phyloP scores from a whole-genome alignment of 768 basidiomycete genomes.

The Termitomyces bulborhizus region DNA sequence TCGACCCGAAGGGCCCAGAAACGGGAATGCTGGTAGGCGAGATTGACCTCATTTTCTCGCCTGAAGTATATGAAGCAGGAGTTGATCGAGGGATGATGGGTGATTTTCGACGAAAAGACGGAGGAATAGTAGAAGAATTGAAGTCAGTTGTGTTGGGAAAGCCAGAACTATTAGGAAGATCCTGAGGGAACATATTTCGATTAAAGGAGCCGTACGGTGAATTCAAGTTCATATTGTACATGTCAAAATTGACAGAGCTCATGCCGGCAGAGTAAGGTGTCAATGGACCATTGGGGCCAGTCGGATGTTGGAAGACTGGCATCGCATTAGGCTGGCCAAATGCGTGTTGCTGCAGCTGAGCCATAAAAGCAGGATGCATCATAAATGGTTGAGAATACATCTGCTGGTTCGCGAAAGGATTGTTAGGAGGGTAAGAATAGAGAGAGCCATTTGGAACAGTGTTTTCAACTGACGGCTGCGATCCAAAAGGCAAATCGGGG shows the following conservation, averaged over 20 bases:
- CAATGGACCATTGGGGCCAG: not conserved
- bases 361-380: slow-evolving; percentile 2
- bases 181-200: slow-evolving; percentile 4
- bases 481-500: not conserved
- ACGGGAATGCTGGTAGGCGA: slow-evolving; percentile 5
- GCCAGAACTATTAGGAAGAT: not conserved
- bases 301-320: slow-evolving; percentile 1
- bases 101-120: slow-evolving; percentile 13
- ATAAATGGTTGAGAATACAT: slow-evolving; percentile 6
- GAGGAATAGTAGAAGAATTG: slow-evolving; percentile 9
- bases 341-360: slow-evolving; percentile 4
- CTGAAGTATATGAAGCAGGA: slow-evolving; percentile 3
- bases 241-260: not conserved
- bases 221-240: slow-evolving; percentile 1
- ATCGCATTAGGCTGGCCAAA: not conserved
- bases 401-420: not conserved
- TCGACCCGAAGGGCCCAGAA: not conserved
- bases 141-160: not conserved
- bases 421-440: not conserved
- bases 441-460: not conserved
- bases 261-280: not conserved
- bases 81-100: slow-evolving; percentile 7
- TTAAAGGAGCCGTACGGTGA: not conserved
- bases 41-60: slow-evolving; percentile 6
- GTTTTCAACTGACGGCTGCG: not conserved